A percentile compares a stretch with the other conserved stretches of the same genome.
Conservation (phyloP, 768 basidiomycete genomes). For the Asterophora lycoperdoides region DNA sequence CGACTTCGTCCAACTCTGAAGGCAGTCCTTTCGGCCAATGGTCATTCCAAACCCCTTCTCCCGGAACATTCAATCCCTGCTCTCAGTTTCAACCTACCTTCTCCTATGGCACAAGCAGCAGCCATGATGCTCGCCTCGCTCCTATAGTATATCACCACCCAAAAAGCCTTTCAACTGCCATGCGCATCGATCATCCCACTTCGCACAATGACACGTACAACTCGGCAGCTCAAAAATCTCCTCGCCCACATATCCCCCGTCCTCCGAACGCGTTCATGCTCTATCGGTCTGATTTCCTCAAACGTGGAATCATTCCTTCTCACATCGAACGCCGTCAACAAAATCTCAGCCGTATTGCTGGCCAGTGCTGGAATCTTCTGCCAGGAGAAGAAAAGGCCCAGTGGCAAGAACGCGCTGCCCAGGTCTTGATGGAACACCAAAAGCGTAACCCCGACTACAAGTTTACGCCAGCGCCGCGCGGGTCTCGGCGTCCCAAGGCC, state of each 20-base stretch:
- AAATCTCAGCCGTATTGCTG: slow-evolving; percentile 67
- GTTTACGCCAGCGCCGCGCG: slow-evolving; percentile 47
- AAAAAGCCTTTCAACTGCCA: not conserved
- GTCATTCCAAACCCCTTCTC: slow-evolving; percentile 5
- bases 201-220: not conserved
- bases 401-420: slow-evolving; percentile 45
- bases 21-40: slow-evolving; percentile 3
- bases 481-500: slow-evolving; percentile 29
- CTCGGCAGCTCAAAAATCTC: slow-evolving; percentile 9
- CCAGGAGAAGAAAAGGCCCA: slow-evolving; percentile 38
- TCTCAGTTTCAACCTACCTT: not conserved
- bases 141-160: not conserved
- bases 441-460: slow-evolving; percentile 55
- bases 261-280: slow-evolving; percentile 86
- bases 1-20: not conserved
- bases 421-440: slow-evolving; percentile 45
- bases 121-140: not conserved
- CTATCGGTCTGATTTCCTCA: slow-evolving; percentile 64
- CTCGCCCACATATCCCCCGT: slow-evolving; percentile 53
- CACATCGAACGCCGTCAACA: slow-evolving; percentile 65
- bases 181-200: not conserved
- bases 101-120: not conserved
- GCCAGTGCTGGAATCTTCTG: slow-evolving; percentile 62
- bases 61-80: not conserved
- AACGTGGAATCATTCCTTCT: slow-evolving; percentile 41